Evolutionary conservation across 805 yeast genomes (phyloP), one percentile per base, ranked within the genome.

Genomic region (Peterozyma xylosa): DNA sequence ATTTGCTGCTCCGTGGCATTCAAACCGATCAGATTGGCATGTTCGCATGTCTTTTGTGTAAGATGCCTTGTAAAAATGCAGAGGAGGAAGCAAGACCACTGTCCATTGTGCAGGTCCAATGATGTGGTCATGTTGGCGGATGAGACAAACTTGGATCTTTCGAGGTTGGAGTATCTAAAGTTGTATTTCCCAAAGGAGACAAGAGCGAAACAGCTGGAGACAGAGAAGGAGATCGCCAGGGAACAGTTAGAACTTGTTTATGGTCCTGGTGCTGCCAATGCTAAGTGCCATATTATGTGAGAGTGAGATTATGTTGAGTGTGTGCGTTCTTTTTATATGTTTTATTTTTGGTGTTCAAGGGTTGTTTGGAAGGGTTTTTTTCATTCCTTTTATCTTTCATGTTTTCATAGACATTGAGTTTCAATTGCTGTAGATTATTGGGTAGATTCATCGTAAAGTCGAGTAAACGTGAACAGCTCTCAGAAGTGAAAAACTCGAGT

Each of bases 41-140:
- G 93, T 58, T 72, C 72, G 1, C 93, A 84, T 55, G 62, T 82
- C 16, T 84, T 83, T 57, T 84, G 93, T 57, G 78, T 84, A 3
- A 62, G 90, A 39, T 84, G 93, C 52, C 58, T 83, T 45, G 81
- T 85, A 21, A 81, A 82, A 52, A 54, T 84, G 50, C 85, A 83
- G 58, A 69, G 84, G 42, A 70, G 74, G 44, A 58, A 57, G 2
- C 78, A 78, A 48, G 71, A 72, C 36, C 73, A 73, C 49, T 84
- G 93, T 57, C 93, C 93, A 1, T 63, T 84, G 30, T 84, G 93
- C 56, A 58, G 83, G 38, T 55, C 68, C 34, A 69, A 69, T 30
- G 54, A 64, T 9, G 85, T 78, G 2, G 74, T 83, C 7, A 55
- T 69, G 53, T 42, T 60, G 37, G 89, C 90, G 1, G 82, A 80